These are phyloP conservation scores for Cryphonectria nitschkei DNA, from an alignment of 2,329 filamentous ascomycete genomes.

Conservation along the genomic window DNA sequence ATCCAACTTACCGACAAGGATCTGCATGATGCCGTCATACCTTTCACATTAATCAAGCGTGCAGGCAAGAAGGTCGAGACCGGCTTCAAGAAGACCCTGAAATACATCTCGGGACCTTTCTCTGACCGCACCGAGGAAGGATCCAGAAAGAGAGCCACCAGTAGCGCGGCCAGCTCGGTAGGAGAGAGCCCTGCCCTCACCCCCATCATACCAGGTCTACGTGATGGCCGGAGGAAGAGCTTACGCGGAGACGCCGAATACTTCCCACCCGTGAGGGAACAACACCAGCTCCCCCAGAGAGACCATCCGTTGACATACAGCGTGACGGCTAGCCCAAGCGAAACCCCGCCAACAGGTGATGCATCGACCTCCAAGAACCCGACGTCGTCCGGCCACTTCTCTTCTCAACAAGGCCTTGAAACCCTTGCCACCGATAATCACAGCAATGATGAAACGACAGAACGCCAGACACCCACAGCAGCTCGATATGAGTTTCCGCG, in stretches of 20 bases:
- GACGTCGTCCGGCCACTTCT: conserved; percentile 43
- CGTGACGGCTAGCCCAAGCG: conserved; percentile 69
- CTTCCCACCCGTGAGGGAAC: conserved; percentile 47
- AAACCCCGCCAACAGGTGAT: conserved; percentile 41
- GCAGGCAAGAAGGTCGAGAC: conserved; percentile 81
- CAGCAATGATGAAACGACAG: conserved; percentile 39
- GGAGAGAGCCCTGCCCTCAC: conserved; percentile 55
- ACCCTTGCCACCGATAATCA: conserved; percentile 43
- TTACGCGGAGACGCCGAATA: conserved; percentile 56
- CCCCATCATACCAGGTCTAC: conserved; percentile 56
- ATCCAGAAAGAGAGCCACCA: conserved; percentile 59
- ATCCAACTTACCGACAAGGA: conserved; percentile 93
- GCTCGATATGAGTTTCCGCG: conserved; percentile 40
- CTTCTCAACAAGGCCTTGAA: conserved; percentile 40
- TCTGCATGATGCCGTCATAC: conserved; percentile 86
- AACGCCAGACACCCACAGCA: conserved; percentile 38
- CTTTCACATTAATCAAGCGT: conserved; percentile 83
- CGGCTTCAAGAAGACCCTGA: conserved; percentile 71
- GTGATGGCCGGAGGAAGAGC: conserved; percentile 58
- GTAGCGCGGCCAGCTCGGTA: conserved; percentile 67
- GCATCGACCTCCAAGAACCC: conserved; percentile 42
- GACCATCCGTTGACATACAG: conserved; percentile 79
- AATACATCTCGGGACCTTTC: conserved; percentile 62
- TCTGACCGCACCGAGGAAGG: conserved; percentile 60
- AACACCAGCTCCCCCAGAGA: conserved; percentile 45